These are phyloP conservation scores for Vigna nakashimae DNA, from an alignment of 306 rosid genomes.

Conservation along the genomic window DNA sequence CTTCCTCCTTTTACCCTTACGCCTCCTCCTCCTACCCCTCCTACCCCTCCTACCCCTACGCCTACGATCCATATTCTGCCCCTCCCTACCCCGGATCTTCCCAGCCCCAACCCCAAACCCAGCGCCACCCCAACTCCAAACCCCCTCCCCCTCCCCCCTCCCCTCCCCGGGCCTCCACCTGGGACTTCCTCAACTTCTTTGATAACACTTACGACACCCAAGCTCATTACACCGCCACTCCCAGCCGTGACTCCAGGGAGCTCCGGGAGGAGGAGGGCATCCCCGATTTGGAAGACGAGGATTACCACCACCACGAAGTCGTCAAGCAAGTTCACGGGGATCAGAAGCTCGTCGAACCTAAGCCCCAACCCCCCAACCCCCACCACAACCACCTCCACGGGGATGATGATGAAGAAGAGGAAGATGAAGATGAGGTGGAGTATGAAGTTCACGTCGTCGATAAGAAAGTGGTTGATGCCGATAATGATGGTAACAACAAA, in stretches of 20 bases:
- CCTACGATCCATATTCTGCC: slow-evolving; percentile 38
- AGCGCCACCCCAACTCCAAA: slow-evolving; percentile 56
- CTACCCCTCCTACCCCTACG: background rate
- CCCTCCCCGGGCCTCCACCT: slow-evolving; percentile 73
- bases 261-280: slow-evolving; percentile 94
- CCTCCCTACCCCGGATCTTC: slow-evolving; percentile 49
- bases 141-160: slow-evolving; percentile 87
- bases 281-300: slow-evolving; percentile 95
- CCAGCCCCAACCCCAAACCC: slow-evolving; percentile 33
- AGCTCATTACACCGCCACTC: slow-evolving; percentile 65
- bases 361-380: background rate
- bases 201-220: slow-evolving; percentile 51
- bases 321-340: slow-evolving; percentile 82
- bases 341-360: slow-evolving; percentile 58
- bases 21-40: background rate
- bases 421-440: slow-evolving; percentile 41
- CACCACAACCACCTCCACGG: background rate
- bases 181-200: slow-evolving; percentile 83
- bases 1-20: slow-evolving; percentile 48
- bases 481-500: slow-evolving; percentile 49
- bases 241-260: slow-evolving; percentile 80
- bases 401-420: slow-evolving; percentile 1
- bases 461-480: slow-evolving; percentile 70
- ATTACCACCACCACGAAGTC: slow-evolving; percentile 68
- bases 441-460: slow-evolving; percentile 51